Conservation (phyloP, 1,284 basidiomycete species). For the Malassezia psittaci region DNA sequence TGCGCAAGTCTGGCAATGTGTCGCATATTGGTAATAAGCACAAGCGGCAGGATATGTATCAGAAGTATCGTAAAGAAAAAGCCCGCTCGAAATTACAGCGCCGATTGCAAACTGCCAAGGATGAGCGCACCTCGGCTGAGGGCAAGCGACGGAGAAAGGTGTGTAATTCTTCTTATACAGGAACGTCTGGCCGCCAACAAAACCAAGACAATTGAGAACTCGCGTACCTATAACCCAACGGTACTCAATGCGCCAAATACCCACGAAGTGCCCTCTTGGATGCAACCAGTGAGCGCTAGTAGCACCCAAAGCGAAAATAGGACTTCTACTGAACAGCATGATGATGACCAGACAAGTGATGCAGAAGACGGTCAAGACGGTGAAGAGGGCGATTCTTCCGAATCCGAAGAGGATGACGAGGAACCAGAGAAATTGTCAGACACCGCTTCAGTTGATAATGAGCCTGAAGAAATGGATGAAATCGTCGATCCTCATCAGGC, state of each 20-base stretch:
- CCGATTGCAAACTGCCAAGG: conserved; percentile 56
- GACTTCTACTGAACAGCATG: neutral
- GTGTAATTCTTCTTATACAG: conserved; percentile 48
- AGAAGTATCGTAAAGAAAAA: conserved; percentile 68
- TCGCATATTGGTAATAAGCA: conserved; percentile 48
- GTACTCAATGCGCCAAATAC: conserved; percentile 51
- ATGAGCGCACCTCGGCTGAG: conserved; percentile 54
- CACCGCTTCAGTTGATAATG: neutral
- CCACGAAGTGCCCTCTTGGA: conserved; percentile 49
- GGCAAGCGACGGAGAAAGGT: conserved; percentile 56
- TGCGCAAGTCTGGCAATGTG: conserved; percentile 22
- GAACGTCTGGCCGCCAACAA: conserved; percentile 73
- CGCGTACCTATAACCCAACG: conserved; percentile 76
- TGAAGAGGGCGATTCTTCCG: conserved; percentile 33
- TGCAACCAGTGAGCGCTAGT: conserved; percentile 15
- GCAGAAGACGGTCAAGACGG: conserved; percentile 17
- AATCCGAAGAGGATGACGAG: conserved; percentile 22
- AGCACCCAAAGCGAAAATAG: neutral
- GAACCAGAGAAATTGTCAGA: conserved; percentile 8
- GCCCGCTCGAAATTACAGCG: conserved; percentile 69
- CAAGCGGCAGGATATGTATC: conserved; percentile 44
- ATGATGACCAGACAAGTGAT: neutral
- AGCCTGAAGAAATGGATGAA: conserved; percentile 29
- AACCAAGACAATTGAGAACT: conserved; percentile 85
- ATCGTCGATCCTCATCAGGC: conserved; percentile 23